These are phyloP conservation scores for Ophiosphaerella korrae DNA, from an alignment of 2,329 filamentous ascomycete species.

Conservation along the genomic window DNA sequence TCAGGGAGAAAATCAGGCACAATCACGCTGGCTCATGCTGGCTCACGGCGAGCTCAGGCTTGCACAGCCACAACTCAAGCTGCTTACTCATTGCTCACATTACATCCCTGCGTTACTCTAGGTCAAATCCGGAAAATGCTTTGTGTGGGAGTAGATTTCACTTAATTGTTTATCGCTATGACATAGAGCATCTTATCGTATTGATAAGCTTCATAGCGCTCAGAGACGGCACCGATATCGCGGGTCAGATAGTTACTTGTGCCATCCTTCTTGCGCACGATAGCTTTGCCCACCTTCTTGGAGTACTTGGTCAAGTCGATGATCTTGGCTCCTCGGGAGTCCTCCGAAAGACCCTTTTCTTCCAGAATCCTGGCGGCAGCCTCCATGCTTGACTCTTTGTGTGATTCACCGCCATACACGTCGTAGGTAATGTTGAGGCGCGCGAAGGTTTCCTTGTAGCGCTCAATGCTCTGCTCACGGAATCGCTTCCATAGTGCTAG, in stretches of 20 bases:
- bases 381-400: slow-evolving; percentile 68
- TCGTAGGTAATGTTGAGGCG: slow-evolving; percentile 69
- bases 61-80: no score
- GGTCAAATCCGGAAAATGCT: no score
- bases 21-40: no score
- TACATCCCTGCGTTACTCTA: no score
- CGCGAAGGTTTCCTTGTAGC: slow-evolving; percentile 68
- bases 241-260: slow-evolving; percentile 71
- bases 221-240: slow-evolving; percentile 69
- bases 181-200: slow-evolving; percentile 62
- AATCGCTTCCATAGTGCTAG: slow-evolving; percentile 67
- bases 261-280: slow-evolving; percentile 70
- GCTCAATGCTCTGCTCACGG: slow-evolving; percentile 55
- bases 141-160: no score
- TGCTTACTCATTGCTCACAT: no score
- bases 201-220: slow-evolving; percentile 65
- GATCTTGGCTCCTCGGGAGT: slow-evolving; percentile 68
- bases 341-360: slow-evolving; percentile 65
- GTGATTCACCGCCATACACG: slow-evolving; percentile 72
- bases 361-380: slow-evolving; percentile 62
- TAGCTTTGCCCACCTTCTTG: slow-evolving; percentile 70
- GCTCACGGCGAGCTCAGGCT: no score
- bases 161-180: no score
- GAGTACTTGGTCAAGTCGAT: slow-evolving; percentile 73
- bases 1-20: no score